phyloP scores from a whole-genome alignment of 192 early-diverging fungal species.

The Phlyctochytrium arcticum region DNA sequence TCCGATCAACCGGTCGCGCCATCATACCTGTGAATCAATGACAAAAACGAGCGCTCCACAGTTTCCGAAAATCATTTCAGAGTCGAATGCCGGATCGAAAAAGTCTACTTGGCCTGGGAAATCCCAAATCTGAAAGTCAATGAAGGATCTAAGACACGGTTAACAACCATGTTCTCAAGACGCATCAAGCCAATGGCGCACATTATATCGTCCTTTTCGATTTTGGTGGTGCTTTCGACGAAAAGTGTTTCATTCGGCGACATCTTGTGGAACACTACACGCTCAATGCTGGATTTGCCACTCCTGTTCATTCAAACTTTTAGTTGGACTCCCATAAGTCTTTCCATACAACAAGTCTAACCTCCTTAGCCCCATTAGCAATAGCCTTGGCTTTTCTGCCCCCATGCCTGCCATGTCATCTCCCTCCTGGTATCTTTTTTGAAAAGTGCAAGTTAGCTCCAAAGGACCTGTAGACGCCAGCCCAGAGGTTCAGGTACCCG shows the following conservation, averaged over 20 bases:
- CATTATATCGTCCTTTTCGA: slow-evolving; percentile 68
- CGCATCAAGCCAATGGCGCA: too few relatives aligned
- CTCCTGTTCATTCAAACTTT: slow-evolving; percentile 43
- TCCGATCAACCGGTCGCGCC: neutral
- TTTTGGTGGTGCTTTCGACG: slow-evolving; percentile 72
- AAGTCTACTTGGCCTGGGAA: slow-evolving; percentile 87
- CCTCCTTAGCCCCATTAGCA: slow-evolving; percentile 43
- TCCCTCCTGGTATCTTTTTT: neutral
- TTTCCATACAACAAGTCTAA: neutral
- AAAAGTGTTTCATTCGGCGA: slow-evolving; percentile 82
- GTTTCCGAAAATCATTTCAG: slow-evolving; percentile 21
- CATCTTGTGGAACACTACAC: slow-evolving; percentile 86
- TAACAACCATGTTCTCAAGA: too few relatives aligned
- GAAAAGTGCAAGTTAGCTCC: neutral
- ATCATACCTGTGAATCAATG: slow-evolving; percentile 83
- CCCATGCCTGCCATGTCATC: neutral
- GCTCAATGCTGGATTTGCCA: slow-evolving; percentile 82
- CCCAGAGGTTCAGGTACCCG: neutral
- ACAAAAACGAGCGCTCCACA: slow-evolving; percentile 83
- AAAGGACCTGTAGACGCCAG: neutral
- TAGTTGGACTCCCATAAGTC: neutral
- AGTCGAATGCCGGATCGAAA: slow-evolving; percentile 53
- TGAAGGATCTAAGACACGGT: slow-evolving; percentile 58
- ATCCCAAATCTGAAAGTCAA: slow-evolving; percentile 87
- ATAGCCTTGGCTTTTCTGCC: slow-evolving; percentile 24